Base-by-base conservation (phyloP, 805 yeast genomes). In the Cyberlindnera maritima region DNA sequence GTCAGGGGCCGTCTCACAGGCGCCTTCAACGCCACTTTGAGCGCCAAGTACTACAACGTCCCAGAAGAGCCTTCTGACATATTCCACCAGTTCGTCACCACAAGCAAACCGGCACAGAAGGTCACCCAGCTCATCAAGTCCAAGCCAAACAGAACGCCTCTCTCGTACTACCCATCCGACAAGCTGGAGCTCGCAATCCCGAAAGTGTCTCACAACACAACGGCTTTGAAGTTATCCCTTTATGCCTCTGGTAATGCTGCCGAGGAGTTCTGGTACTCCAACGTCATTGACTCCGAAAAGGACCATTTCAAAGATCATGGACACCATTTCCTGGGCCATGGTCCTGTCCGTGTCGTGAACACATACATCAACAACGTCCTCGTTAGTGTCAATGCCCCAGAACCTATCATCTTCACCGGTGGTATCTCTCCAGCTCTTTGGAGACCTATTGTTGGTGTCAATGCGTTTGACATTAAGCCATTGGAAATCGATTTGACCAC, bases 251-350 rank as follows among this genome's bases (percentile, higher is more conserved):
- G 94, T 2, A 87, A 84, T 57, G 84, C 83, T 3, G 80, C 76
- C 31, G 96, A 88, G 64, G 96, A 89, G 62, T 85, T 86, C 57
- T 88, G 95, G 95, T 89, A 83, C 63, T 65, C 81, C 3, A 84
- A 86, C 34, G 65, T 72, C 11, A 49, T 83, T 36, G 86, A 81
- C 54, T 60, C 68, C 39, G 73, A 64, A 52, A 65, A 62, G n/a
- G 60, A 69, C 35, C 56, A 57, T n/a, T 80, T 79, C 51, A 59
- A 55, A 2, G 51, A 58, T 2, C 57, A 66, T 19, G 76, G 77
- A 2, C 74, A 70, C 40, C 58, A 57, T 5, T 68, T 77, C 15
- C 59, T 64, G 12, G 86, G 86, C 7, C 84, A 81, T 60, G 94
- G 94, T 0, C 91, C 96, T 1, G 71, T 81, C 40, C 75, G 96